Conservation (phyloP, 2,329 filamentous ascomycete species). For the Trichoderma sp. region DNA sequence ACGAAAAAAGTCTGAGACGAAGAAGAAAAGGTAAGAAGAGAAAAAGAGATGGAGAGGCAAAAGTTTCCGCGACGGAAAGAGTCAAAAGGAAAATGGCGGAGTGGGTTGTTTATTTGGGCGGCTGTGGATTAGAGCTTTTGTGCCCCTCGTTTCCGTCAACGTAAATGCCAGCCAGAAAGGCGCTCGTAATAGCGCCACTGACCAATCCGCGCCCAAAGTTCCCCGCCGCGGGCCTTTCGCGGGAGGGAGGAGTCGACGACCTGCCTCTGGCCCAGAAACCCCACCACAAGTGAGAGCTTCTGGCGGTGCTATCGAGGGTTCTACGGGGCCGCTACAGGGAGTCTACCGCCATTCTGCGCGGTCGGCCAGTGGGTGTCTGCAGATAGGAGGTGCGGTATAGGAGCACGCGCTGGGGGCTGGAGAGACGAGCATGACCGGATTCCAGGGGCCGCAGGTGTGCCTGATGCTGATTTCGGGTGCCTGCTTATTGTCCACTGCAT, state of each 20-base stretch:
- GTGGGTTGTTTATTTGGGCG: slow-evolving; percentile 27
- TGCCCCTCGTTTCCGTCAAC: slow-evolving; percentile 26
- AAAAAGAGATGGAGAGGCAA: slow-evolving; percentile 6
- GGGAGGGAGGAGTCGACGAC: not conserved
- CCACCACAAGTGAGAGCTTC: slow-evolving; percentile 1
- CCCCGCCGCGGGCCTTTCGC: slow-evolving; percentile 24
- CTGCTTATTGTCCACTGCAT: slow-evolving; percentile 7
- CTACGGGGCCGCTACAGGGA: slow-evolving; percentile 14
- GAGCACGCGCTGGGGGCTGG: not conserved
- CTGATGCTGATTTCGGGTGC: slow-evolving; percentile 22
- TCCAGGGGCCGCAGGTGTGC: slow-evolving; percentile 6
- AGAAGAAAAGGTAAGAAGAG: slow-evolving; percentile 7
- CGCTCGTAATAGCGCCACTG: slow-evolving; percentile 21
- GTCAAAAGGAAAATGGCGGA: slow-evolving; percentile 26
- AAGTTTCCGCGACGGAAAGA: slow-evolving; percentile 14
- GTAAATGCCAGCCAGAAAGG: not conserved
- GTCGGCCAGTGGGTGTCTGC: not conserved
- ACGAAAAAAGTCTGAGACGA: slow-evolving; percentile 16
- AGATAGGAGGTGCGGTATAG: slow-evolving; percentile 16
- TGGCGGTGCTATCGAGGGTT: not conserved
- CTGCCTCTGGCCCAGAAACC: slow-evolving; percentile 13
- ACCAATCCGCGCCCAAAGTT: slow-evolving; percentile 26
- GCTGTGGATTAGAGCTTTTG: slow-evolving; percentile 25
- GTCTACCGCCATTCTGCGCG: slow-evolving; percentile 20
- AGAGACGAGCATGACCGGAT: not conserved